phyloP scores from a whole-genome alignment of 2,329 filamentous ascomycete species.

The Pestalotiopsis sp. region DNA sequence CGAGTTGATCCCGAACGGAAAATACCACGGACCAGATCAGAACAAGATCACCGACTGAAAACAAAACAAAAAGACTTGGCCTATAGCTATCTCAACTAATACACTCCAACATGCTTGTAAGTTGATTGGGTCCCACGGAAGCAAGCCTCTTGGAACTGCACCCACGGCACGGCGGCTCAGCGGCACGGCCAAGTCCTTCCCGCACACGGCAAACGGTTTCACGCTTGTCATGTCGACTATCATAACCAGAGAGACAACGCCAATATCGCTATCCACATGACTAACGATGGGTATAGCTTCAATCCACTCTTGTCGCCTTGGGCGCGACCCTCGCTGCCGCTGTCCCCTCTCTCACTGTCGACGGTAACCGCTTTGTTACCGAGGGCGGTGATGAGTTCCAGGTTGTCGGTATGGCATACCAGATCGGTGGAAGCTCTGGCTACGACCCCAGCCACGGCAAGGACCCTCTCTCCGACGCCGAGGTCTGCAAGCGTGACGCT shows the following conservation, averaged over 20 bases:
- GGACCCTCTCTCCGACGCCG: conserved; percentile 62
- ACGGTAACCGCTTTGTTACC: conserved; percentile 61
- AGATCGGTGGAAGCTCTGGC: conserved; percentile 66
- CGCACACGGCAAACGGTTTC: neutral
- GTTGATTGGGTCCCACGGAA: neutral
- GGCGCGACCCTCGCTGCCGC: conserved; percentile 56
- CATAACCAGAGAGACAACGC: neutral
- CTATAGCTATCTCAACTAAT: conserved; percentile 8
- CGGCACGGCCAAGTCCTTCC: neutral
- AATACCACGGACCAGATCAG: neutral
- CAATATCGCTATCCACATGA: neutral
- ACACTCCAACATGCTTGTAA: conserved; percentile 10
- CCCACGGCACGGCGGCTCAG: neutral
- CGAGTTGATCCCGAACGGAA: conserved; percentile 5
- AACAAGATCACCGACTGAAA: neutral
- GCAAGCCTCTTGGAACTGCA: neutral
- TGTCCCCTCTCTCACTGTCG: conserved; percentile 57
- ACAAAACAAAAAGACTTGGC: neutral
- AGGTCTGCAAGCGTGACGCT: conserved; percentile 64
- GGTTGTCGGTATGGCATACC: conserved; percentile 69
- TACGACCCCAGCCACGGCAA: conserved; percentile 56
- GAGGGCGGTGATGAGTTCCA: conserved; percentile 62
- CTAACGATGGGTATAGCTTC: conserved; percentile 28
- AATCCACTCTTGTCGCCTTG: conserved; percentile 52
- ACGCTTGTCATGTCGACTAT: neutral